Conservation (phyloP, 306 rosid species). For the Quercus mongolica region DNA sequence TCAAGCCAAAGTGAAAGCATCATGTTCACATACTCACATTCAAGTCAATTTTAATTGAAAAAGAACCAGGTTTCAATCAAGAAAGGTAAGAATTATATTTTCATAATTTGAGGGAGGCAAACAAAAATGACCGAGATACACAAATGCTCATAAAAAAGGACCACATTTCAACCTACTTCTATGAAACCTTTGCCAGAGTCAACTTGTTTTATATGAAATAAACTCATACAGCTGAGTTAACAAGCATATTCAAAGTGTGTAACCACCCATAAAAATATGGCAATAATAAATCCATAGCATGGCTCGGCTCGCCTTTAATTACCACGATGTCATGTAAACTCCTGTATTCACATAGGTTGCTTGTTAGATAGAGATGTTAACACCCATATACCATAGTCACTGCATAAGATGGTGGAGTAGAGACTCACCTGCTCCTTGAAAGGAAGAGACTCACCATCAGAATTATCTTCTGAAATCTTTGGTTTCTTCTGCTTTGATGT, state of each 20-base stretch:
- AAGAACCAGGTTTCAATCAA: neutral
- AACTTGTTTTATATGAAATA: neutral
- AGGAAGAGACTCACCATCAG: no score
- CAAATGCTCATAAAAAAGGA: neutral
- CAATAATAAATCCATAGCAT: neutral
- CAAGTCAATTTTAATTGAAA: neutral
- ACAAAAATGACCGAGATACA: neutral
- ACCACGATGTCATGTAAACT: no score
- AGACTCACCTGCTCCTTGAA: no score
- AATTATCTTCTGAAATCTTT: no score
- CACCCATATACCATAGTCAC: no score
- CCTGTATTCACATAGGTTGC: no score
- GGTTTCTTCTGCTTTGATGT: no score
- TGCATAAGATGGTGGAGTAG: no score
- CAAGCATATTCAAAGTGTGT: slow-evolving; percentile 1
- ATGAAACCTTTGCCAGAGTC: neutral
- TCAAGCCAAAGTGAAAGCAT: neutral
- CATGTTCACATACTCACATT: neutral
- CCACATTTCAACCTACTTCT: neutral
- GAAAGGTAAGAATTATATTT: neutral
- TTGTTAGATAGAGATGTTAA: no score
- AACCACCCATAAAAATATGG: neutral
- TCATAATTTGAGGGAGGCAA: neutral
- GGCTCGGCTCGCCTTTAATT: no score
- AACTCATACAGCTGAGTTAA: neutral